phyloP scores from a whole-genome alignment of 352 stramenopile species.

The Phytopythium ostracodes region DNA sequence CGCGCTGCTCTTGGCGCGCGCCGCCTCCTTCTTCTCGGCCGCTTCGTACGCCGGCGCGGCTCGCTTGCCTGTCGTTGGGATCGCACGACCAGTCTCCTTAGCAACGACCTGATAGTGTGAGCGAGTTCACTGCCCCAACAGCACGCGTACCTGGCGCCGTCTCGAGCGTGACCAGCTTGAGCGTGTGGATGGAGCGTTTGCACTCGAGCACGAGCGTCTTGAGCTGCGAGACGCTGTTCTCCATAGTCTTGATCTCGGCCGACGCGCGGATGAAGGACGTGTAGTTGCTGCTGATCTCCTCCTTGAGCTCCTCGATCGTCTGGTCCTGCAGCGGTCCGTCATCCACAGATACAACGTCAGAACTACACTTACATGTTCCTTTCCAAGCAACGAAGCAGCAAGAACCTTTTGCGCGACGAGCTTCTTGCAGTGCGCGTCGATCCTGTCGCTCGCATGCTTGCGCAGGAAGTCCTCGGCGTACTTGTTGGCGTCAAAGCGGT shows the following conservation, averaged over 20 bases:
- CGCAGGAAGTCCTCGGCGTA: constrained; percentile 80
- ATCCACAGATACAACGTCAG: neutral
- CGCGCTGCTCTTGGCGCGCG: constrained; percentile 38
- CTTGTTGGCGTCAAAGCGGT: constrained; percentile 58
- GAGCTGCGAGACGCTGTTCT: constrained; percentile 80
- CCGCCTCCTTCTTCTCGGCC: constrained; percentile 42
- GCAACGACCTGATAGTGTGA: no score
- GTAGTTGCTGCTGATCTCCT: constrained; percentile 82
- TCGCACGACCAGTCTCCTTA: no score
- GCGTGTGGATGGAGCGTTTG: constrained; percentile 55
- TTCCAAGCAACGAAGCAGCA: neutral
- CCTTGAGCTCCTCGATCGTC: constrained; percentile 80
- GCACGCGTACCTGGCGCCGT: constrained; percentile 27
- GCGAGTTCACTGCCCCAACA: neutral
- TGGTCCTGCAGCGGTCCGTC: constrained; percentile 35
- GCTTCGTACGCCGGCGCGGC: constrained; percentile 30
- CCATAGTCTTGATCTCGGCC: constrained; percentile 77
- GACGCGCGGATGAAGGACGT: constrained; percentile 72
- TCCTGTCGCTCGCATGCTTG: constrained; percentile 71
- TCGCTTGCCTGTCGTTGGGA: constrained; percentile 24
- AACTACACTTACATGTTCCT: neutral
- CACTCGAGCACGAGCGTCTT: constrained; percentile 73
- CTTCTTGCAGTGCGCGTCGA: constrained; percentile 69
- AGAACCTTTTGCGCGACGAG: constrained; percentile 70
- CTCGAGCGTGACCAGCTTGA: constrained; percentile 53